Evolutionary conservation across 225 moss, liverwort and hornwort genomes (phyloP), one percentile per base, ranked within the genome.

Genomic region (Pseudoscleropodium purum): DNA sequence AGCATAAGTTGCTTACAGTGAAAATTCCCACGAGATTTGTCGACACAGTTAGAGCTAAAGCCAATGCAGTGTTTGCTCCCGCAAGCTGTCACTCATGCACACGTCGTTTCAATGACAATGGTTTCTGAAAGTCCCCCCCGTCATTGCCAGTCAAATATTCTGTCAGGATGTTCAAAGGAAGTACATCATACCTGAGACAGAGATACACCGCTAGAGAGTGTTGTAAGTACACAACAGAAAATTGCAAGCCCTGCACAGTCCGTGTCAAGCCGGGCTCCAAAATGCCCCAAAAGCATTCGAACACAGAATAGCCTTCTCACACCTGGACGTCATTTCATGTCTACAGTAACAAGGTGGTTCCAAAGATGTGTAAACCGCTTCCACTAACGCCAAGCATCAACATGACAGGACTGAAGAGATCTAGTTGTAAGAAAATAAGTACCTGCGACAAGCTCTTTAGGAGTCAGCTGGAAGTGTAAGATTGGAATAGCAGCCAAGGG

Each of bases 401-500:
- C 37, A 76, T 26, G 45, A 43, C 63, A 77, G 45, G 85, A 69
- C 54, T 34, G 43, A 64, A 72, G 79, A n/a, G 31, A 82, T 45
- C 88, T 81, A 33, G 56, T 73, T 70, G 47, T 66, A 83, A 54
- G 54, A 65, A 64, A 80, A n/a, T 41, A 67, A 31, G 72, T 91
- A 97, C 98, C 97, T 95, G 95, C 94, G 85, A 87, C 94, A 72
- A 98, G 95, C 87, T 98, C 98, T 91, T 91, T 89, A 69, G 98
- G 97, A 90, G 90, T 88, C 75, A 96, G 85, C 69, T 91, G 89
- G 24, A 98, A 64, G 25, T 75, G 89, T 88, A 96, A 91, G 56
- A 98, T 90, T 87, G 97, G 98, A 89, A 98, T 92, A 63, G 98
- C 95, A 83, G 95, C 97, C 89, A 98, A 93, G 36, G 98, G 98